Conservation (phyloP, 345 rosid species). For the Melastoma malabathricum region DNA sequence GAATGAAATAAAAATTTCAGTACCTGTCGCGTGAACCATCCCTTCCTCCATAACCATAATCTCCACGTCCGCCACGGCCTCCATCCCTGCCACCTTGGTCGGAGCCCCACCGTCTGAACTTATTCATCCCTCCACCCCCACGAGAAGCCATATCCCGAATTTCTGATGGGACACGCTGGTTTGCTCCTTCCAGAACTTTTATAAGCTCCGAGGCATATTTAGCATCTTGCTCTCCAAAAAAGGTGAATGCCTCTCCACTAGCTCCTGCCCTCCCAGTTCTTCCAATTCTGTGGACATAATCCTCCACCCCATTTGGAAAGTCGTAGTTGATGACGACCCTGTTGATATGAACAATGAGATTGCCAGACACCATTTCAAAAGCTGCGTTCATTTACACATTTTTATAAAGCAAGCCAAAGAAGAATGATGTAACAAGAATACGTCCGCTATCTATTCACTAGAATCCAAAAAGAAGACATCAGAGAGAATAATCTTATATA, state of each 20-base stretch:
- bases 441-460: too few species aligned
- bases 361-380: neutral
- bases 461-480: too few species aligned
- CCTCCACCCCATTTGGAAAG: slow-evolving; percentile 95
- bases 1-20: neutral
- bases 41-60: slow-evolving; percentile 36
- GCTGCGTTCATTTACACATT: too few species aligned
- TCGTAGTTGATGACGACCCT: slow-evolving; percentile 95
- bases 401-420: too few species aligned
- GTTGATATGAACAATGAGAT: slow-evolving; percentile 3
- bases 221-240: slow-evolving; percentile 86
- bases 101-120: slow-evolving; percentile 66
- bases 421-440: too few species aligned
- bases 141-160: slow-evolving; percentile 82
- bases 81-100: slow-evolving; percentile 55
- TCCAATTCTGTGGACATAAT: slow-evolving; percentile 96
- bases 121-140: slow-evolving; percentile 54
- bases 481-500: too few species aligned
- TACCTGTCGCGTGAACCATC: slow-evolving; percentile 65
- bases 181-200: slow-evolving; percentile 87
- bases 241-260: slow-evolving; percentile 77
- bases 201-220: slow-evolving; percentile 83
- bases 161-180: slow-evolving; percentile 73
- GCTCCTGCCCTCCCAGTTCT: slow-evolving; percentile 99
- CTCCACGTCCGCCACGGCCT: slow-evolving; percentile 38